phyloP scores from a whole-genome alignment of 2,329 filamentous ascomycete genomes.

The Penicillium sumatraense region DNA sequence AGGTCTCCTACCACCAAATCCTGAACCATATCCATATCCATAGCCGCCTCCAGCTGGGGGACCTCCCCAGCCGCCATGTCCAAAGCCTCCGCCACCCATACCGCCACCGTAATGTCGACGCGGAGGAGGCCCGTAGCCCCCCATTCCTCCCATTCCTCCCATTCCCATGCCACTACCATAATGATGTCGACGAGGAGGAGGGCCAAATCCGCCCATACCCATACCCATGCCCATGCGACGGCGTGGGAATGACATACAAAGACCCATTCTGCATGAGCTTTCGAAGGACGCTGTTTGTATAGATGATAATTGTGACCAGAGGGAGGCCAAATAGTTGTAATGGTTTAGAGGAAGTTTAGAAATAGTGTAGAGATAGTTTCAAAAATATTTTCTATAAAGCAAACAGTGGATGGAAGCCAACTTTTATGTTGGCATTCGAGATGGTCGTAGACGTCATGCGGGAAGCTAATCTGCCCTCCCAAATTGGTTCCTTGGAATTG shows the following conservation, averaged over 20 bases:
- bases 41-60: neutral
- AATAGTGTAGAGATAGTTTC: too few relatives aligned
- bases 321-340: too few relatives aligned
- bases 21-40: neutral
- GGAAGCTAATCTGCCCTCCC: too few relatives aligned
- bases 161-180: slow-evolving; percentile 10
- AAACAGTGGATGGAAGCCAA: too few relatives aligned
- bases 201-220: slow-evolving; percentile 11
- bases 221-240: slow-evolving; percentile 10
- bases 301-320: neutral
- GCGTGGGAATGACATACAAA: slow-evolving; percentile 21
- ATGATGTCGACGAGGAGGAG: slow-evolving; percentile 9
- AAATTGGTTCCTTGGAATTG: too few relatives aligned
- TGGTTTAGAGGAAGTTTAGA: too few relatives aligned
- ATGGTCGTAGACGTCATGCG: too few relatives aligned
- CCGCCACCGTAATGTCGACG: slow-evolving; percentile 27
- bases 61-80: slow-evolving; percentile 1
- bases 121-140: slow-evolving; percentile 25
- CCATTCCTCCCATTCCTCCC: slow-evolving; percentile 2
- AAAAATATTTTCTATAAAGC: too few relatives aligned
- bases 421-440: too few relatives aligned
- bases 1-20: neutral
- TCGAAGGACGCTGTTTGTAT: neutral
- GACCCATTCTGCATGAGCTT: slow-evolving; percentile 12
- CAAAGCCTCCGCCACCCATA: slow-evolving; percentile 1